Base-by-base conservation (phyloP, 345 rosid genomes). In the Reutealis trisperma region DNA sequence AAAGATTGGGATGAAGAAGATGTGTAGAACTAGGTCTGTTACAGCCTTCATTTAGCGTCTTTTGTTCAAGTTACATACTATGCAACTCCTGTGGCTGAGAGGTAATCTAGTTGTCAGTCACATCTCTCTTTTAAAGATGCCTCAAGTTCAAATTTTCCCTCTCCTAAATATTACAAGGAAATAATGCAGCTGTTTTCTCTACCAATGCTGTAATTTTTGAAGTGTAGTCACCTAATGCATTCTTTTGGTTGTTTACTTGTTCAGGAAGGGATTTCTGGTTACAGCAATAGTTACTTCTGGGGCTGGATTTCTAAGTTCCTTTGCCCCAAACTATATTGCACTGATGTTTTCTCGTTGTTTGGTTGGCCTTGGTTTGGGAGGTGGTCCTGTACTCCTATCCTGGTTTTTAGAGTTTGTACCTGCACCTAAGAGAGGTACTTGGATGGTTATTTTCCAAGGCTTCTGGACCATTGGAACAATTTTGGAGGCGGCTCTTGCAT, bases 341-440 rank as follows among this genome's bases (percentile, higher is more conserved):
- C 77, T 94, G 79, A 51, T 93, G 74, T 71, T 84, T 77, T 83
- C 88, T 47, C 94, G 98, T 32, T 87, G 89, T 78, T 83, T 94
- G 41, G 98, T 94, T 76, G 98, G 98, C 77, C 86, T 94, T 67
- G 98, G 98, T 45, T 72, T 94, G 74, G 98, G 98, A 79, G 98
- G 98, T 41, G 98, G 95, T 51, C 98, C 91, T 80, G 98, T 94
- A 63, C 95, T 94, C 55, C 84, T 81, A 27, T 86, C 98, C 15
- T 94, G 98, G 98, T 93, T 85, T 86, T 84, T 94, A 73, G 98
- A 94, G 84, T 94, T 94, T 80, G 86, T 94, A 69, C 99, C 98
- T 67, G 90, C 99, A 45, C 92, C 99, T 51, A 90, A 82, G 80
- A 82, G 98, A 86, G 98, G 98, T 67, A 80, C 87, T 72, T 94